These are phyloP conservation scores for Phlebiopsis flavidoalba DNA, from an alignment of 768 basidiomycete species.

Conservation along the genomic window DNA sequence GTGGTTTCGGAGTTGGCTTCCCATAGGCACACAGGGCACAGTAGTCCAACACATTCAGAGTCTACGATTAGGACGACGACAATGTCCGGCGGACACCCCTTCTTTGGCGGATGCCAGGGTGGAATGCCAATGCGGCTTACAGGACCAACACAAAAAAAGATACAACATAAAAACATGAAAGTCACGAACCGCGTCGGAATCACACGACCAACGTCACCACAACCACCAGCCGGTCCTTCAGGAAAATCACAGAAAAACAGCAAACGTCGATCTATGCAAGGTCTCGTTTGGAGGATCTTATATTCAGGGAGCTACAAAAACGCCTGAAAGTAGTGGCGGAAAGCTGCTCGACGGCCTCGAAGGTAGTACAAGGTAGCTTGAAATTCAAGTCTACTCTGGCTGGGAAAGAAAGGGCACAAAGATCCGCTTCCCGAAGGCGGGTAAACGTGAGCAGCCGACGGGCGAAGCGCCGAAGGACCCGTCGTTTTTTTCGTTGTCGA, in stretches of 20 bases:
- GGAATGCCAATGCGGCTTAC: slow-evolving; percentile 41
- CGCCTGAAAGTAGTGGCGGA: slow-evolving; percentile 83
- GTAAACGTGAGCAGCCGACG: slow-evolving; percentile 66
- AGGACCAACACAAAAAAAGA: too few species aligned
- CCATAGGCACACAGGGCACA: background rate
- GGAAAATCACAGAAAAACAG: too few species aligned
- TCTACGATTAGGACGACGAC: slow-evolving; percentile 37
- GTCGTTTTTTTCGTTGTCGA: slow-evolving; percentile 99
- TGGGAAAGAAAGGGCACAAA: slow-evolving; percentile 99
- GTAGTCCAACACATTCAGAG: slow-evolving; percentile 18
- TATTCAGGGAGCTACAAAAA: slow-evolving; percentile 81
- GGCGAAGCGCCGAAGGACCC: slow-evolving; percentile 79
- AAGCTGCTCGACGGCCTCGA: slow-evolving; percentile 62
- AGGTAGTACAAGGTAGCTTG: slow-evolving; percentile 85
- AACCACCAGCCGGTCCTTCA: slow-evolving; percentile 40
- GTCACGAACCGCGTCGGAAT: slow-evolving; percentile 21
- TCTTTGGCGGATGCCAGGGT: slow-evolving; percentile 55
- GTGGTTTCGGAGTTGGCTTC: slow-evolving; percentile 27
- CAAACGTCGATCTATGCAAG: slow-evolving; percentile 83
- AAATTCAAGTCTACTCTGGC: slow-evolving; percentile 76
- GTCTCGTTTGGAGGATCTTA: slow-evolving; percentile 82
- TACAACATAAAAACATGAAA: too few species aligned
- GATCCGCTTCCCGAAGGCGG: slow-evolving; percentile 81
- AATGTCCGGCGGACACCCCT: slow-evolving; percentile 38
- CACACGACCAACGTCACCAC: slow-evolving; percentile 25